Base-by-base conservation (phyloP, 305 asterid genomes). In the Ilex paraguariensis region DNA sequence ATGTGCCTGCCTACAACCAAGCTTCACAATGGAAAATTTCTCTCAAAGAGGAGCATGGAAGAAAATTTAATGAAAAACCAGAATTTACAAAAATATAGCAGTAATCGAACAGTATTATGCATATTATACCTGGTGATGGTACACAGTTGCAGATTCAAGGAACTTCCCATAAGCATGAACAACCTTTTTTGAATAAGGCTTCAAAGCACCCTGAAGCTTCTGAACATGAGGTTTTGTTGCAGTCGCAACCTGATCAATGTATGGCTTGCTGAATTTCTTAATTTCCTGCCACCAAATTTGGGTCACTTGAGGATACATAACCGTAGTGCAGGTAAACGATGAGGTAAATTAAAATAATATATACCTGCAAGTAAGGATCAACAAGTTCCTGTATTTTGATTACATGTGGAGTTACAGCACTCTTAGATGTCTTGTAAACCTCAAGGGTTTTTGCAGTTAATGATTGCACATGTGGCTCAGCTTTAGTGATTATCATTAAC, bases 281-380 rank as follows among this genome's bases (percentile, higher is more conserved):
- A 73, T 75, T 64, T 72, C 79, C 89, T 83, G 79, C 60, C 62
- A 62, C 40, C 32, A 30, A 40, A 57, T 59, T 60, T 57, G 21
- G 65, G 8, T 57, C 54, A 65, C 30, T 15, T 54, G 10, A 54
- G 58, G 32, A 54, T 30, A 6, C 58, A 54, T 54, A 49, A 49
- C 14, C 30, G 5, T 54, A 54, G 12, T 5, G 30, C 58, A 54
- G 3, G 32, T 10, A 54, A 54, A 14, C 8, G 12, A 4, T 7
- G 15, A 54, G 58, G 16, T 11, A 11, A 7, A 12, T 14, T 53
- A 6, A 54, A 54, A 54, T 15, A 54, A 54, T 15, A 56, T 32
- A 11, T 70, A 89, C 99, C 88, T 83, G 99, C 70, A 69, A 70
- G 67, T 87, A 84, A 67, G 99, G 99, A 79, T 74, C 76, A 44